These are phyloP conservation scores for Ceratorhiza oryzae-sativae DNA, from an alignment of 1,284 basidiomycete species.

Conservation along the genomic window DNA sequence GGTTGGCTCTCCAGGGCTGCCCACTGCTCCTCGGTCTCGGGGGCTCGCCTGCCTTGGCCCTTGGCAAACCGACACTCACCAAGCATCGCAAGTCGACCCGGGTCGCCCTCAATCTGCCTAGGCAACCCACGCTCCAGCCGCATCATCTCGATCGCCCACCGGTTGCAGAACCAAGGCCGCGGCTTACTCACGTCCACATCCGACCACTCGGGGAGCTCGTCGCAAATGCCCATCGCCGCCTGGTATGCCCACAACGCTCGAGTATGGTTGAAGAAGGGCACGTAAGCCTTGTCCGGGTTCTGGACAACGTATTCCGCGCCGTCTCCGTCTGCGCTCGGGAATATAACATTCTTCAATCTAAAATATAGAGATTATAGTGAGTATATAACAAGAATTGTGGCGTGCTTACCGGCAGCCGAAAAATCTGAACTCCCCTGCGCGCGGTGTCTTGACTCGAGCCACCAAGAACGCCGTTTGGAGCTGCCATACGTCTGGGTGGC, in stretches of 20 bases:
- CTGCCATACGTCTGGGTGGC: conserved; percentile 4
- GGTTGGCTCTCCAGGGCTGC: neutral
- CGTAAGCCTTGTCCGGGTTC: neutral
- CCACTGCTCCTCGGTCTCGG: neutral
- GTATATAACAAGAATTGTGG: neutral
- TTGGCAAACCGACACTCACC: neutral
- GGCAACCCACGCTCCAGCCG: neutral
- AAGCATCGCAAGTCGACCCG: neutral
- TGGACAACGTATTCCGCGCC: neutral
- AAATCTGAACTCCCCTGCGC: neutral
- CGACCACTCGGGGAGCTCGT: neutral
- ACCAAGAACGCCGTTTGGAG: neutral
- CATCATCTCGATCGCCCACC: conserved; percentile 1
- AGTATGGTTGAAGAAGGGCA: neutral
- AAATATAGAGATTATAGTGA: neutral
- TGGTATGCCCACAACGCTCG: neutral
- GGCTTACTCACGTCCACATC: neutral
- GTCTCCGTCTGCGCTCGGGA: neutral
- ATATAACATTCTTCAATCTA: neutral
- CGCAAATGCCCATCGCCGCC: neutral
- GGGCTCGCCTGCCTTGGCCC: neutral
- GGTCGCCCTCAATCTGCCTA: neutral
- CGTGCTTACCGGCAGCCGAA: neutral
- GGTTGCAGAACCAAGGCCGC: neutral
- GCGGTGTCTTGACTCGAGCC: neutral